A percentile compares a stretch with the other conserved stretches of the same genome.
These are phyloP conservation scores for Cymodocea nodosa DNA, from an alignment of 116 monocot genomes.

Conservation along the genomic window DNA sequence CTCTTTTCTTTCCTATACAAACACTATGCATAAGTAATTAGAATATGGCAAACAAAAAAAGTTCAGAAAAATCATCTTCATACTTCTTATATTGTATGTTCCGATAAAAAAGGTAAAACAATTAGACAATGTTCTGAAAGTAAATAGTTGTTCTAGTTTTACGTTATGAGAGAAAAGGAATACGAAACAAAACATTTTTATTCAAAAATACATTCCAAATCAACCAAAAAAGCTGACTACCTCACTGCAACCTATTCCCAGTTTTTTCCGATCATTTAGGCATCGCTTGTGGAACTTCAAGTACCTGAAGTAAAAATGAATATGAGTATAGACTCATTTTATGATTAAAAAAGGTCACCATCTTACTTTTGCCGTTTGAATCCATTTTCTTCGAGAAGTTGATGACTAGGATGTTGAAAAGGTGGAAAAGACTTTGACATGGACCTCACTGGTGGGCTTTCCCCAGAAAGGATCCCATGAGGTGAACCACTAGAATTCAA, in stretches of 20 bases:
- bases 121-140: no score
- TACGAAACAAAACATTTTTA: no score
- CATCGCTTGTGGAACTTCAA: constrained; percentile 83
- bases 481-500: constrained; percentile 38
- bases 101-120: no score
- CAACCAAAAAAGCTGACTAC: constrained; percentile 11
- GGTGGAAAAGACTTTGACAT: constrained; percentile 79
- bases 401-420: constrained; percentile 93
- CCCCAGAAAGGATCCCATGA: constrained; percentile 54
- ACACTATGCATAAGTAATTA: no score
- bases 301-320: constrained; percentile 21
- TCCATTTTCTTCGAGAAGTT: constrained; percentile 88
- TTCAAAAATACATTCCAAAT: background rate
- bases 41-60: no score
- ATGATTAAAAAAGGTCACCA: background rate
- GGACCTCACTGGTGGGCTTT: constrained; percentile 77
- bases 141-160: no score
- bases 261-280: constrained; percentile 70
- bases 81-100: no score
- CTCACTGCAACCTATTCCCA: constrained; percentile 93
- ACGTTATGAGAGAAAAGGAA: no score
- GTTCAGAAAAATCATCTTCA: no score
- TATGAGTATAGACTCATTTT: background rate
- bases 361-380: constrained; percentile 95
- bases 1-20: no score